These are phyloP conservation scores for Rubus parviflorus DNA, from an alignment of 306 rosid species.

Conservation along the genomic window DNA sequence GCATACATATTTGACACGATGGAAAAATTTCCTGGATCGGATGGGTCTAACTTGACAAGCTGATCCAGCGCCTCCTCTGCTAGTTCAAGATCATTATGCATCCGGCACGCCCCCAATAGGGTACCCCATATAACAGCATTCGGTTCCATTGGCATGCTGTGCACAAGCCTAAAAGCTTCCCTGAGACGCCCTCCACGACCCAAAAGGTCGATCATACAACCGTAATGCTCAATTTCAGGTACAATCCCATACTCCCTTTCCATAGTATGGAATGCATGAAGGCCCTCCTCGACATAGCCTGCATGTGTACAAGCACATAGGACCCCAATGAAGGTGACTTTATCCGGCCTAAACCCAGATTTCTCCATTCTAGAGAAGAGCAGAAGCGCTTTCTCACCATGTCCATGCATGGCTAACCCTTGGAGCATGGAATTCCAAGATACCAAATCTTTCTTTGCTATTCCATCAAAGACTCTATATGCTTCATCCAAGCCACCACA, in stretches of 20 bases:
- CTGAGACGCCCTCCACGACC: conserved; percentile 75
- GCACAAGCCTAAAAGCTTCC: conserved; percentile 71
- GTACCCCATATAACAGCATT: conserved; percentile 67
- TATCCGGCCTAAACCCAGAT: conserved; percentile 69
- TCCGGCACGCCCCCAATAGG: conserved; percentile 78
- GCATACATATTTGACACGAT: conserved; percentile 84
- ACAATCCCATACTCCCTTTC: conserved; percentile 60
- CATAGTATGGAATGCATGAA: conserved; percentile 58
- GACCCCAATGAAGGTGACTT: conserved; percentile 63
- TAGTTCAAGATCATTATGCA: conserved; percentile 70
- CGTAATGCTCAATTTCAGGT: conserved; percentile 72
- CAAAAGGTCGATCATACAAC: conserved; percentile 84
- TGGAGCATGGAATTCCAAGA: conserved; percentile 90
- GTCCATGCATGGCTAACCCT: conserved; percentile 79
- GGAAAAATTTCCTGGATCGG: conserved; percentile 64
- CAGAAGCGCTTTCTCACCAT: conserved; percentile 62
- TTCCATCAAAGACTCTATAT: conserved; percentile 43
- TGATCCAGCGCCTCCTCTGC: conserved; percentile 55
- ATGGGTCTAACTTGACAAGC: conserved; percentile 50
- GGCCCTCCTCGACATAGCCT: conserved; percentile 72
- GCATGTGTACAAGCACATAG: conserved; percentile 81
- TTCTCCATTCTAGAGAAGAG: conserved; percentile 63
- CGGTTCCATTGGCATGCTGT: conserved; percentile 75
- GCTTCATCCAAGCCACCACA: conserved; percentile 67
- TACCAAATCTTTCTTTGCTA: conserved; percentile 52